These are phyloP conservation scores for Alternaria alternata DNA, from an alignment of 2,329 filamentous ascomycete genomes.

Conservation along the genomic window DNA sequence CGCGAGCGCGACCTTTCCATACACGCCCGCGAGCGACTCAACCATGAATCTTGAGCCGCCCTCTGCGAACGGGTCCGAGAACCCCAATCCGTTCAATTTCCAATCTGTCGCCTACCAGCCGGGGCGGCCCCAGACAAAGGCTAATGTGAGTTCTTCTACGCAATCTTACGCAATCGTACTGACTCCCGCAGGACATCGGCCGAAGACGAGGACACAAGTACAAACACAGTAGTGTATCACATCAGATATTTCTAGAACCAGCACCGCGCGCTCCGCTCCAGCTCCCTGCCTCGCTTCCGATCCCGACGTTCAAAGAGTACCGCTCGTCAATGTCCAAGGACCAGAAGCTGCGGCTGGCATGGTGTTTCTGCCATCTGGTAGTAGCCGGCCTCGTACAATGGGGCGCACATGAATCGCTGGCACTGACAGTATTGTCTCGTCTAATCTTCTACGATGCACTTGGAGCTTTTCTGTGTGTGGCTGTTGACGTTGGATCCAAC, in stretches of 20 bases:
- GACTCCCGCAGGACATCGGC: slow-evolving; percentile 74
- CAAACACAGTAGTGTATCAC: slow-evolving; percentile 94
- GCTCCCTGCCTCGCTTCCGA: slow-evolving; percentile 88
- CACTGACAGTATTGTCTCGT: slow-evolving; percentile 91
- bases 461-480: slow-evolving; percentile 88
- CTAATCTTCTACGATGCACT: slow-evolving; percentile 95
- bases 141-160: slow-evolving; percentile 56
- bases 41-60: slow-evolving; percentile 40
- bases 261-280: slow-evolving; percentile 84
- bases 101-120: slow-evolving; percentile 67
- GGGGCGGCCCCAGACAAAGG: slow-evolving; percentile 73
- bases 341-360: slow-evolving; percentile 82
- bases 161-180: slow-evolving; percentile 17
- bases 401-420: slow-evolving; percentile 83
- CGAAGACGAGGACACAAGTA: slow-evolving; percentile 96
- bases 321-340: slow-evolving; percentile 89
- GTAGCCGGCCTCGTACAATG: slow-evolving; percentile 87
- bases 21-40: slow-evolving; percentile 39
- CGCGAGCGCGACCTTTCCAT: slow-evolving; percentile 45
- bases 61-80: slow-evolving; percentile 44
- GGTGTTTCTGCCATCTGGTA: slow-evolving; percentile 87
- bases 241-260: slow-evolving; percentile 96
- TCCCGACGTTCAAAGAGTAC: slow-evolving; percentile 88
- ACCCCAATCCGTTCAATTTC: slow-evolving; percentile 88
- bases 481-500: slow-evolving; percentile 91